phyloP scores from a whole-genome alignment of 2,329 filamentous ascomycete genomes.

The Aspergillus neotritici region DNA sequence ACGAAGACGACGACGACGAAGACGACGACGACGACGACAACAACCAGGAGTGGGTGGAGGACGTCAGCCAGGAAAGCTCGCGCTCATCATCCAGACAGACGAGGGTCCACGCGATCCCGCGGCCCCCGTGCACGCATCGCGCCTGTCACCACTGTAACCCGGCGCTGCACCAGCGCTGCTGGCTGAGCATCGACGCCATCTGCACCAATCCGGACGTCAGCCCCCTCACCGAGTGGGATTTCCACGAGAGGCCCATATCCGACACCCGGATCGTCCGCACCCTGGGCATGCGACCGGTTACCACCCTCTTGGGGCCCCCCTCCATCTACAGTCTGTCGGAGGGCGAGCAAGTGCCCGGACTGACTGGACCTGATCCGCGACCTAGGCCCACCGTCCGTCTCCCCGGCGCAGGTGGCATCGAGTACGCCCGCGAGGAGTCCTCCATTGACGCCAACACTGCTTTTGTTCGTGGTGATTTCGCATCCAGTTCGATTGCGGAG shows the following conservation, averaged over 20 bases:
- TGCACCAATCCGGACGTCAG: constrained; percentile 26
- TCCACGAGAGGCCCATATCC: constrained; percentile 25
- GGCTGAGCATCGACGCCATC: constrained; percentile 40
- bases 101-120: not conserved
- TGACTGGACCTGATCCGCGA: no score
- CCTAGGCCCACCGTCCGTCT: no score
- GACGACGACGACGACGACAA: not conserved
- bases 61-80: not conserved
- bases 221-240: constrained; percentile 24
- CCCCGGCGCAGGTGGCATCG: no score
- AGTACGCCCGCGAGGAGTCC: no score
- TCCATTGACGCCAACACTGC: no score
- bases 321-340: no score
- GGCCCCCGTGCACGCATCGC: constrained; percentile 8
- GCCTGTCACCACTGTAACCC: constrained; percentile 16
- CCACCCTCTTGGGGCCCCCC: no score
- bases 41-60: not conserved
- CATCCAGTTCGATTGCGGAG: no score
- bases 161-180: constrained; percentile 37
- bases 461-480: no score
- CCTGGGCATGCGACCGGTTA: constrained; percentile 5
- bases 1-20: not conserved
- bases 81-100: not conserved
- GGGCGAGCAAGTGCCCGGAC: no score
- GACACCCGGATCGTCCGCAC: constrained; percentile 20